These are phyloP conservation scores for Alternaria sp. DNA, from an alignment of 2,329 filamentous ascomycete genomes.

Conservation along the genomic window DNA sequence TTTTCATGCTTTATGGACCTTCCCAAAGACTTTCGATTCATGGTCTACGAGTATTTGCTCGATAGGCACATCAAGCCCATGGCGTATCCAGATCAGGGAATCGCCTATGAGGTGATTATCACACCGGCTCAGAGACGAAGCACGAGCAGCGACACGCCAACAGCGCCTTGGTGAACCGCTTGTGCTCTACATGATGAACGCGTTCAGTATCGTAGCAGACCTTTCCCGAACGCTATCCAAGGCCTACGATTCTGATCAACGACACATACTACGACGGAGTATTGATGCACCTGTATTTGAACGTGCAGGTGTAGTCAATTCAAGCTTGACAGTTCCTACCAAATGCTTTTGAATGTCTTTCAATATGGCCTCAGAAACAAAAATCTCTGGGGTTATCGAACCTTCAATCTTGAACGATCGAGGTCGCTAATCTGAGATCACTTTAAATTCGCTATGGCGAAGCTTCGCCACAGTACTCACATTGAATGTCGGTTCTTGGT, in stretches of 20 bases:
- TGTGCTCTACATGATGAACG: background rate
- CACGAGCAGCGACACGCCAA: background rate
- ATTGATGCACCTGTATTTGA: background rate
- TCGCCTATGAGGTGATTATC: slow-evolving; percentile 4
- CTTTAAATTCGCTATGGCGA: background rate
- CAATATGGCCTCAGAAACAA: background rate
- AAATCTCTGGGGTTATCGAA: background rate
- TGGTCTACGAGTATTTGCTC: slow-evolving; percentile 6
- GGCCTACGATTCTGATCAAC: background rate
- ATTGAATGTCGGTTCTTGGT: background rate
- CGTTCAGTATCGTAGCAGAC: background rate
- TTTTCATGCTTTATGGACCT: background rate
- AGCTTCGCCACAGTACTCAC: background rate
- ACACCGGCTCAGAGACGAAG: background rate
- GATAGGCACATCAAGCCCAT: background rate
- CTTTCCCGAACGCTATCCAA: background rate
- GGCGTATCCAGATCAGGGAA: background rate
- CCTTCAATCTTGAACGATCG: background rate
- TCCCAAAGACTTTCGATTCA: slow-evolving; percentile 1
- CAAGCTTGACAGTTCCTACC: background rate
- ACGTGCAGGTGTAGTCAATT: background rate
- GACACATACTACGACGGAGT: background rate
- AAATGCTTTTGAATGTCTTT: background rate
- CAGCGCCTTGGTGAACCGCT: background rate
- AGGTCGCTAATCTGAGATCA: background rate